These are phyloP conservation scores for Suillus alpinus DNA, from an alignment of 768 basidiomycete species.

Conservation along the genomic window DNA sequence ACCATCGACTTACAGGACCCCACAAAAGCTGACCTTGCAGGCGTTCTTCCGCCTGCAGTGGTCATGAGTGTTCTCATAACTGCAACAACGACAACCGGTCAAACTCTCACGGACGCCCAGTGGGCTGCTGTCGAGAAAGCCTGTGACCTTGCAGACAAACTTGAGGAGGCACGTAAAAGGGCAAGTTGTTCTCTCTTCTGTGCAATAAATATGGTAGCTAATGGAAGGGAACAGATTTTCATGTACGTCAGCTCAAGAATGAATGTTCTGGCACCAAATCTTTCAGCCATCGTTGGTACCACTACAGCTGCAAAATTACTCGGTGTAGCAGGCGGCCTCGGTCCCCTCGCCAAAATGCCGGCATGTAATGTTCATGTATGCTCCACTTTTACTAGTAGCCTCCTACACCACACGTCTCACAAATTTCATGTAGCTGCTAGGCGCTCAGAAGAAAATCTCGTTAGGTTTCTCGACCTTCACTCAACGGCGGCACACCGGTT, in stretches of 20 bases:
- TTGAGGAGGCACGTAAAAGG: constrained; percentile 89
- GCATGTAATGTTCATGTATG: constrained; percentile 91
- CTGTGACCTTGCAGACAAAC: constrained; percentile 82
- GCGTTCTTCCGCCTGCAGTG: constrained; percentile 81
- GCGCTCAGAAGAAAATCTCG: constrained; percentile 89
- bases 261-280: constrained; percentile 96
- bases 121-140: constrained; percentile 85
- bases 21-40: constrained; percentile 78
- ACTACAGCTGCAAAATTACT: constrained; percentile 97
- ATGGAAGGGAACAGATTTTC: constrained; percentile 67
- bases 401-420: neutral
- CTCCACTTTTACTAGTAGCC: constrained; percentile 7
- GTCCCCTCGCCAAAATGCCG: constrained; percentile 90
- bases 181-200: constrained; percentile 33
- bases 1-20: constrained; percentile 55
- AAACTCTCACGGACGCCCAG: constrained; percentile 60
- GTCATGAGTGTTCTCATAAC: constrained; percentile 97
- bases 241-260: constrained; percentile 99
- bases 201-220: constrained; percentile 3
- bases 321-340: constrained; percentile 93
- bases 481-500: constrained; percentile 91
- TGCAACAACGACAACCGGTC: constrained; percentile 86
- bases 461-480: constrained; percentile 88
- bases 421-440: constrained; percentile 66
- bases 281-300: constrained; percentile 97